Evolutionary conservation across 805 yeast genomes (phyloP), one percentile per base, ranked within the genome.

Genomic region (Cyberlindnera amylophila): DNA sequence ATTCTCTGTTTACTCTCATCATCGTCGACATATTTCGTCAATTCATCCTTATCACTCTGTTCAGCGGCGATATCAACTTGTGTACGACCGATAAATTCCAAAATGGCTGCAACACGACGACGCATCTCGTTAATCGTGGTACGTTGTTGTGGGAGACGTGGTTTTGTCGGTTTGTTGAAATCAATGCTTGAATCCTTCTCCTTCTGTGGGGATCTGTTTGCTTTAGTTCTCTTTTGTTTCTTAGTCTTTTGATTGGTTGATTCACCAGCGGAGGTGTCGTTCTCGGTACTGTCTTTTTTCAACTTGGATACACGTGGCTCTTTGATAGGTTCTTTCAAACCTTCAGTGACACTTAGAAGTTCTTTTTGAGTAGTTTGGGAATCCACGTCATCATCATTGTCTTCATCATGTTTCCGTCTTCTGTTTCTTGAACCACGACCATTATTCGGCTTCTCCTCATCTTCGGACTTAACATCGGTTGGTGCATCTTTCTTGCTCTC

Each of bases 61-160:
- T 89, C 96, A 39, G 76, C 77, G 36, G 82, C 81, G 47, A 91
- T 66, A 57, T 91, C 98, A 47, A 82, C 64, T 61, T 89, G 96
- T 2, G 95, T 85, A 40, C 96, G 72, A 11, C 90, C 87, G 19
- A 91, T 75, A 72, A 90, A 93, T 64, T 93, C 98, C 53, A 91
- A 66, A 16, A 91, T 91, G 1, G 96, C 95, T 3, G 87, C 83
- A 2, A 89, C 85, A 45, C 99, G 74, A 56, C 87, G 80, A 43
- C 89, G 76, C 86, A 91, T 83, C 61, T 91, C 99, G 52, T 77
- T 75, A 46, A 90, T 63, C 3, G 89, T 76, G 3, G 86, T 77
- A 41, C 87, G 75, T 16, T 81, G 80, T 45, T 82, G 82, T 6
- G 96, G 97, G 34, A 80, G 69, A 42, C 96, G 76, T 12, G 98